phyloP scores from a whole-genome alignment of 345 rosid species.

The Citrus trifoliata region DNA sequence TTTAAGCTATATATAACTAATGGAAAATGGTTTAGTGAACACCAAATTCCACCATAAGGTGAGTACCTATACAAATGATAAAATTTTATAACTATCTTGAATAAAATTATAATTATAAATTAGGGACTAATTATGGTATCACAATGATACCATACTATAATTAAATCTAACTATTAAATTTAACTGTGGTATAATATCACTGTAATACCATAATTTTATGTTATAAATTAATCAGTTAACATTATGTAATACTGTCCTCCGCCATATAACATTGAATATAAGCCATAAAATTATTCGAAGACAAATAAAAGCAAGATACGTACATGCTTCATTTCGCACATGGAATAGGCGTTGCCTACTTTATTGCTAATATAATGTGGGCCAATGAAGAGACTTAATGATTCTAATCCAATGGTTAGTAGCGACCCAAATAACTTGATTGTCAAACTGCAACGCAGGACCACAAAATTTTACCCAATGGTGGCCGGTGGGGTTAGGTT shows the following conservation, averaged over 20 bases:
- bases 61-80: no score
- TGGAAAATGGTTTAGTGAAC: no score
- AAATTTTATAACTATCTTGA: no score
- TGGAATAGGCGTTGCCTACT: not conserved
- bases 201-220: fast-evolving
- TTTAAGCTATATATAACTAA: no score
- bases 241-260: no score
- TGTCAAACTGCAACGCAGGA: not conserved
- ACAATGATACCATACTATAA: fast-evolving
- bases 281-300: no score
- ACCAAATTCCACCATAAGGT: no score
- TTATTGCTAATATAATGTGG: not conserved
- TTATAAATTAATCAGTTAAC: no score
- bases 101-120: no score
- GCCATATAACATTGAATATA: no score
- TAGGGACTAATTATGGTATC: fast-evolving
- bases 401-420: not conserved
- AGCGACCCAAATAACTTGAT: not conserved
- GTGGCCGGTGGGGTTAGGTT: not conserved
- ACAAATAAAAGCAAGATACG: no score
- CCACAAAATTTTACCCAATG: not conserved
- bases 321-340: not conserved
- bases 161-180: fast-evolving
- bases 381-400: not conserved
- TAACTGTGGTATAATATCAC: fast-evolving